Evolutionary conservation across 495 filamentous ascomycete species (phyloP).

Genomic region (Paragyromitra xinjiangensis): DNA sequence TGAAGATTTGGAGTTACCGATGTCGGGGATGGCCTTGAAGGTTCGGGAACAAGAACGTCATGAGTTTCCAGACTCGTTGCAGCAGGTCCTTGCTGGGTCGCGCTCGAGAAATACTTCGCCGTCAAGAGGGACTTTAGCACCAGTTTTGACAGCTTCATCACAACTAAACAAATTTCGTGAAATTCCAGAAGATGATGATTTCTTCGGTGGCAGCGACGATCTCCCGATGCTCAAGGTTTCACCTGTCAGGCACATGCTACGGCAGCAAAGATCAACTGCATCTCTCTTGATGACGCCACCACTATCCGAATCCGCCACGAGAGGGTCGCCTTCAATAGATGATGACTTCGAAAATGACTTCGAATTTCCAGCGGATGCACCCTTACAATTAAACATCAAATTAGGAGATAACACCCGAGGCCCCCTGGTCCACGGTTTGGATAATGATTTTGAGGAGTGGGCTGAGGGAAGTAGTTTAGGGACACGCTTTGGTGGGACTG

Average conservation of each 20-base stretch:
- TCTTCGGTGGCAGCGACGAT: conserved; percentile 67
- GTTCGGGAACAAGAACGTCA: conserved; percentile 68
- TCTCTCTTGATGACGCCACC: conserved; percentile 64
- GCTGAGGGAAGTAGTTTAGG: conserved; percentile 89
- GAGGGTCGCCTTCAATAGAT: conserved; percentile 58
- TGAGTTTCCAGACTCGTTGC: conserved; percentile 73
- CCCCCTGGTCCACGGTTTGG: conserved; percentile 52
- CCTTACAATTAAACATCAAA: conserved; percentile 56
- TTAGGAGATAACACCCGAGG: conserved; percentile 45
- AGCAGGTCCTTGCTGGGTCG: conserved; percentile 67
- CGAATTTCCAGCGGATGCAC: conserved; percentile 69
- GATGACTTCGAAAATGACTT: conserved; percentile 83
- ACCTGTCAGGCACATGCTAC: conserved; percentile 63
- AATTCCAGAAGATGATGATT: conserved; percentile 66
- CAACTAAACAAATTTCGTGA: conserved; percentile 70
- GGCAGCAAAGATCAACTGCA: conserved; percentile 59
- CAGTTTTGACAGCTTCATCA: conserved; percentile 52
- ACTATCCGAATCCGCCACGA: conserved; percentile 54
- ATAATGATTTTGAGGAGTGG: conserved; percentile 92
- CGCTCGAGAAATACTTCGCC: conserved; percentile 55
- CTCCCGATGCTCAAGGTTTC: conserved; percentile 74
- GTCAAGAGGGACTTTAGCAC: conserved; percentile 54
- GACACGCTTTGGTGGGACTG: conserved; percentile 76
- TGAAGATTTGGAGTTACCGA: conserved; percentile 86
- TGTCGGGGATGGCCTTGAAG: conserved; percentile 65